Base-by-base conservation (phyloP, 31 red algal species). In the Asparagopsis taxiformis region DNA sequence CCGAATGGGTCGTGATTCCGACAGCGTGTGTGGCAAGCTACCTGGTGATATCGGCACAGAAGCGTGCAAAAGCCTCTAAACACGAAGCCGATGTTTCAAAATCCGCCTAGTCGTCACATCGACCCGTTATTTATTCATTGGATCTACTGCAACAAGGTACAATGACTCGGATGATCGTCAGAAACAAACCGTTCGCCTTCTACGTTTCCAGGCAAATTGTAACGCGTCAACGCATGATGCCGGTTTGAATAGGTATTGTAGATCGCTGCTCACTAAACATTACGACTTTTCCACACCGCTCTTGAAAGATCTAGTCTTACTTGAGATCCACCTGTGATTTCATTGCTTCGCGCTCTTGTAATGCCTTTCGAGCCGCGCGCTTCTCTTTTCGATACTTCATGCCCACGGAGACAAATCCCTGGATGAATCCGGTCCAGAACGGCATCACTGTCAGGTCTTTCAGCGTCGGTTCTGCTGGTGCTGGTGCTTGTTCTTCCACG, bases 401-500 rank as follows among this genome's bases (percentile, higher is more conserved):
- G 25, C 21, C 46, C 25, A 80, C 75, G 46, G 61, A 68, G 17
- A 68, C 62, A 53, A 80, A 58, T 23, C 75, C 75, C 62, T 80
- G 75, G 17, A 80, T 51, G 31, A 80, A 22, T 22, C 75, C 75
- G 48, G 62, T 56, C 24, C 44, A 5, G 32, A 77, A 55, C 23
- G 73, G 73, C 15, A 36, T 51, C n/a, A 77, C 13, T 16, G 73
- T 59, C 59, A 77, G 33, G 19, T 77, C 73, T 30, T 41, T 55
- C 8, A 2, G 17, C 41, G 11, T 72, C 68, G 64, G 39, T 16
- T 23, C 1, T 19, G 9, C 19, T 29, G 48, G 25, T 28, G 68
- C 31, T 29, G 21, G 23, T 3, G 9, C 24, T 2, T 1, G 41
- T 49, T 24, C 17, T 39, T n/a, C n/a, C n/a, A n/a, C n/a, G n/a